These are phyloP conservation scores for Sphagnum contortum DNA, from an alignment of 225 moss, liverwort and hornwort species.

Conservation along the genomic window DNA sequence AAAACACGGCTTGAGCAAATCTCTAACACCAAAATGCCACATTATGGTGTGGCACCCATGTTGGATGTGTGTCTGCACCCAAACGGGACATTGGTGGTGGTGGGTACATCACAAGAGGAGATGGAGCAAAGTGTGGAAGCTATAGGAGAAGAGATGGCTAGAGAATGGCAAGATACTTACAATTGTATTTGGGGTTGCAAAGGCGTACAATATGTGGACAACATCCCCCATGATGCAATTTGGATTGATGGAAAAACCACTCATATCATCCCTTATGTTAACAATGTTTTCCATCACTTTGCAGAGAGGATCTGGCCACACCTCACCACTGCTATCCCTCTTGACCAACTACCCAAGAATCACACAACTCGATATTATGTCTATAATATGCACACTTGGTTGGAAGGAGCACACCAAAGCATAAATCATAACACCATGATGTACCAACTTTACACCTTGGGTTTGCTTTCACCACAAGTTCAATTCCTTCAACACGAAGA, in stretches of 20 bases:
- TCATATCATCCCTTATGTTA: slow-evolving; percentile 68
- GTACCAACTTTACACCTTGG: slow-evolving; percentile 66
- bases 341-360: slow-evolving; percentile 29
- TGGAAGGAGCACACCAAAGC: slow-evolving; percentile 57
- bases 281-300: slow-evolving; percentile 78
- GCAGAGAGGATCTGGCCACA: slow-evolving; percentile 80
- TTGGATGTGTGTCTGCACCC: slow-evolving; percentile 66
- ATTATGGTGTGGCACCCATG: slow-evolving; percentile 47
- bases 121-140: slow-evolving; percentile 24
- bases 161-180: slow-evolving; percentile 57
- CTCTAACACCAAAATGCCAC: slow-evolving; percentile 14
- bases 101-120: slow-evolving; percentile 42
- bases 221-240: slow-evolving; percentile 26
- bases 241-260: slow-evolving; percentile 66
- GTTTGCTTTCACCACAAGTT: slow-evolving; percentile 15
- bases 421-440: slow-evolving; percentile 77
- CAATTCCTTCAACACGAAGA: slow-evolving; percentile 60
- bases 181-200: slow-evolving; percentile 48
- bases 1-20: slow-evolving; percentile 43
- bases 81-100: slow-evolving; percentile 67
- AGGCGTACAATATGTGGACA: slow-evolving; percentile 20
- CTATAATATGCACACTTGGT: slow-evolving; percentile 44
- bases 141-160: slow-evolving; percentile 22
- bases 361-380: slow-evolving; percentile 24
- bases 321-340: slow-evolving; percentile 14